Evolutionary conservation across 2,329 filamentous ascomycete species (phyloP).

Genomic region (Botrytis medusae): DNA sequence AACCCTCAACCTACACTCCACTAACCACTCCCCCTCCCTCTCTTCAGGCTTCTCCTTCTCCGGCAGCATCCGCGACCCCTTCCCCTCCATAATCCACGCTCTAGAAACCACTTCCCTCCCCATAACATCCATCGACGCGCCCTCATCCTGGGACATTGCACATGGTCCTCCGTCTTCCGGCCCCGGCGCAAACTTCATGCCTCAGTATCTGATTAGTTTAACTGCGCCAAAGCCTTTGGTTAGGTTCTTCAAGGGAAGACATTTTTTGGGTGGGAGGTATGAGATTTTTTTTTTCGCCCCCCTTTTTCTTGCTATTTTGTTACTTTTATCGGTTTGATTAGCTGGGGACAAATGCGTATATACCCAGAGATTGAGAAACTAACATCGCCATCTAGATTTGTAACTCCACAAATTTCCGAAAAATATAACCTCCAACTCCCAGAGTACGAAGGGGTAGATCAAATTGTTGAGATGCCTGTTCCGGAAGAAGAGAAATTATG

Average conservation of each 20-base stretch:
- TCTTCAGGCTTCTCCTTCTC: constrained; percentile 80
- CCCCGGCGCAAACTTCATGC: constrained; percentile 77
- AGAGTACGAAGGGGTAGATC: constrained; percentile 80
- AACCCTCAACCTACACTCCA: not conserved
- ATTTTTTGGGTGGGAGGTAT: constrained; percentile 87
- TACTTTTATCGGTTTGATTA: not conserved
- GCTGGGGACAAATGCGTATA: no score
- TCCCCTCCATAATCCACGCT: constrained; percentile 75
- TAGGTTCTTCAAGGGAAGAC: constrained; percentile 78
- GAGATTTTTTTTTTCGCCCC: constrained; percentile 26
- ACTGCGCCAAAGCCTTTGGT: constrained; percentile 92
- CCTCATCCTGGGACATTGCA: constrained; percentile 93
- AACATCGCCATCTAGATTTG: constrained; percentile 57
- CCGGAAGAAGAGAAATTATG: constrained; percentile 46
- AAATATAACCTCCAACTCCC: constrained; percentile 87
- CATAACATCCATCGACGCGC: constrained; percentile 87
- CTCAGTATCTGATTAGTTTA: constrained; percentile 77
- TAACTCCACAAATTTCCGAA: constrained; percentile 72
- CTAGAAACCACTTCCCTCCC: constrained; percentile 72
- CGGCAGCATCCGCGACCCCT: constrained; percentile 89
- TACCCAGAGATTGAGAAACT: constrained; percentile 15
- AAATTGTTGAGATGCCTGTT: constrained; percentile 73
- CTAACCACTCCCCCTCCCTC: constrained; percentile 19
- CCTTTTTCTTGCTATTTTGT: not conserved
- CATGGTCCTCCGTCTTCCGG: constrained; percentile 75